Base-by-base conservation (phyloP, 2,329 filamentous ascomycete species). In the Westerdykella aurantiaca region DNA sequence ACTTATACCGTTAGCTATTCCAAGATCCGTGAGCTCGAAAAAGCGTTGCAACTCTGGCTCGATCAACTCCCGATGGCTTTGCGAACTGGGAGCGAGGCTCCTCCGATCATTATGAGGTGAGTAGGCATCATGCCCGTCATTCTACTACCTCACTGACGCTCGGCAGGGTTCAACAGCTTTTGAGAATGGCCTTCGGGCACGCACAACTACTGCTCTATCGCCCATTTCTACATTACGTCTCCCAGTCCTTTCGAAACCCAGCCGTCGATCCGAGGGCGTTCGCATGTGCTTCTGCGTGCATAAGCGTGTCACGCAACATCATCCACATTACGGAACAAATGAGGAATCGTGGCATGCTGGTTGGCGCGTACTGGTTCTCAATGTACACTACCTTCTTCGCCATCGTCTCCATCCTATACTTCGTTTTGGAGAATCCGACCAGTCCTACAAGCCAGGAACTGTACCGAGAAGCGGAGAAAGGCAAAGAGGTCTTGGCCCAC, bases 331-430 rank as follows among this genome's bases (percentile, higher is more conserved):
- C 83, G 4, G 77, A 81, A 17, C 84, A 89, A 57, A 90, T 90
- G 72, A 82, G 85, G 52, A 83, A 82, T 60, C 79, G 84, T 56
- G 79, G 83, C 4, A 73, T 88, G 6, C 72, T 93, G n/a, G 83
- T 85, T 49, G 88, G 87, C 1, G 85, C 86, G 0, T 90, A 88
- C 65, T 93, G 87, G 87, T 91, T 91, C 60, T 85, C 86, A 53
- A 80, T 91, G 61, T 91, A 88, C 60, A 88, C 86, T 2, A 85
- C 86, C 13, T 90, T 88, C 68, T 90, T 89, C 60, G 83, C 85
- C 12, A 85, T 91, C 25, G 72, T 93, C 25, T 87, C 87, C 0
- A 72, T 93, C 37, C 74, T 91, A 1, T 93, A 88, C 59, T 91
- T 86, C 59, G 84, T 86, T 1, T 72, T 88, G 12, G 87, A 91